Percentiles rank a stretch among this genome's conserved stretches.
These are phyloP conservation scores for Heterobasidion occidentale DNA, from an alignment of 1,284 basidiomycete species.

Conservation along the genomic window DNA sequence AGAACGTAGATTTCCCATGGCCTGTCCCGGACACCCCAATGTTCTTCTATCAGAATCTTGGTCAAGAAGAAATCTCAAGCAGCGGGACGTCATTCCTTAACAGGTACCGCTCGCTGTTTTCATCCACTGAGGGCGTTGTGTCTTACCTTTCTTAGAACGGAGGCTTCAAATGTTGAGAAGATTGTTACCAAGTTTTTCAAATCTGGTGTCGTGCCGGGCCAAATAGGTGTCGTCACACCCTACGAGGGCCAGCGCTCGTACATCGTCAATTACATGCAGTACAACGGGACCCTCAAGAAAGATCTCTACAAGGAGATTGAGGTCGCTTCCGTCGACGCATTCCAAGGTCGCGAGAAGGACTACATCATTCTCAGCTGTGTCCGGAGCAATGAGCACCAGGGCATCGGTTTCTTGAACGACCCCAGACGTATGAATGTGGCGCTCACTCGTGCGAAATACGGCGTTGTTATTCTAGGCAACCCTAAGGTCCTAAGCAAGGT, in stretches of 20 bases:
- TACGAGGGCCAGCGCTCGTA: slow-evolving; percentile 99
- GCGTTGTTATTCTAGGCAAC: slow-evolving; percentile 96
- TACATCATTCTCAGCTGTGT: slow-evolving; percentile 99
- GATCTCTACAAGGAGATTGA: slow-evolving; percentile 99
- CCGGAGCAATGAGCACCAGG: slow-evolving; percentile 98
- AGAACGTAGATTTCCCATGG: slow-evolving; percentile 99
- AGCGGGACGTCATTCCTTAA: slow-evolving; percentile 99
- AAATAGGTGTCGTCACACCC: slow-evolving; percentile 98
- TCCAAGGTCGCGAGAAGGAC: slow-evolving; percentile 99
- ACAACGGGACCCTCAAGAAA: slow-evolving; percentile 97
- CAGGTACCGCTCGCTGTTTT: slow-evolving; percentile 35
- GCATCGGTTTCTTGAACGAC: slow-evolving; percentile 99
- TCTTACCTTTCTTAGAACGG: slow-evolving; percentile 55
- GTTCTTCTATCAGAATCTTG: slow-evolving; percentile 99
- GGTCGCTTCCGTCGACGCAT: slow-evolving; percentile 97
- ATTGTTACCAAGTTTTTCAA: slow-evolving; percentile 99
- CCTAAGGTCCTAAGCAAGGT: slow-evolving; percentile 99
- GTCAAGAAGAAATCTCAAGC: slow-evolving; percentile 98
- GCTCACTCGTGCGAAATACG: slow-evolving; percentile 95
- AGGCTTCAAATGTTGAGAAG: slow-evolving; percentile 99
- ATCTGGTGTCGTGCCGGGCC: slow-evolving; percentile 88
- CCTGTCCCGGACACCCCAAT: slow-evolving; percentile 96
- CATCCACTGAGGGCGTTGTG: slow-evolving; percentile 10
- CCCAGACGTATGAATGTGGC: slow-evolving; percentile 96
- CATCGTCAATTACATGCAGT: slow-evolving; percentile 99